Evolutionary conservation across 441 rosid species (phyloP), one percentile per base, ranked within the genome.

Genomic region (Populus trichocarpa): DNA sequence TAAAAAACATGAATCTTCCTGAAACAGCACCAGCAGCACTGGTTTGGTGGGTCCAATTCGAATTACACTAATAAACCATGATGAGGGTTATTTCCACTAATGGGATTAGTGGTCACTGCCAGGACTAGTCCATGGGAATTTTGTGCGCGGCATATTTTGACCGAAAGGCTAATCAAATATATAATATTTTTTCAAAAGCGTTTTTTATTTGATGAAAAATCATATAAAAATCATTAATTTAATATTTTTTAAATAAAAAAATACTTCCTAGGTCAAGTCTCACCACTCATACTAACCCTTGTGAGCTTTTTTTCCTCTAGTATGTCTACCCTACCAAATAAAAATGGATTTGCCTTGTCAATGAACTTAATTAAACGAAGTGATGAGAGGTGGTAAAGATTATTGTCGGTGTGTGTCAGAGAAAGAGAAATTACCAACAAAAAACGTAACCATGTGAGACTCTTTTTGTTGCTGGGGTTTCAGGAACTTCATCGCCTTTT

Each of bases 401-500:
- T 50, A 50, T 50, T 50, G 59, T 42, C 50, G 16, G 50, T 42
- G 50, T 0, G 50, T 35, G 38, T 35, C 8, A 35, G 38, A 35
- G 38, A 35, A 35, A 38, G 72, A 23, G 35, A 65, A 63, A 12
- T 72, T 94, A 97, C 99, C 98, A 82, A 92, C 95, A 70, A 97
- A 93, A 82, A 97, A 97, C 70, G 99, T 97, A 87, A 95, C 89
- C 97, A 92, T 87, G 89, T 97, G 99, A 86, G 99, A 93, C 32
- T 89, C 98, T 84, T 88, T 93, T 28, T 85, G 90, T 75, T 89
- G 94, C 77, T 89, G 98, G 25, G 99, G 98, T 85, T 83, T 92
- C 74, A 97, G 84, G 89, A 92, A 97, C 79, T 94, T 97, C 99
- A 97, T 97, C 6, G 99, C 98, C 83, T 87, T 97, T 85, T 92